Evolutionary conservation across 164 flowering plant genomes (phyloP).

Genomic region (Magnolia sinica): DNA sequence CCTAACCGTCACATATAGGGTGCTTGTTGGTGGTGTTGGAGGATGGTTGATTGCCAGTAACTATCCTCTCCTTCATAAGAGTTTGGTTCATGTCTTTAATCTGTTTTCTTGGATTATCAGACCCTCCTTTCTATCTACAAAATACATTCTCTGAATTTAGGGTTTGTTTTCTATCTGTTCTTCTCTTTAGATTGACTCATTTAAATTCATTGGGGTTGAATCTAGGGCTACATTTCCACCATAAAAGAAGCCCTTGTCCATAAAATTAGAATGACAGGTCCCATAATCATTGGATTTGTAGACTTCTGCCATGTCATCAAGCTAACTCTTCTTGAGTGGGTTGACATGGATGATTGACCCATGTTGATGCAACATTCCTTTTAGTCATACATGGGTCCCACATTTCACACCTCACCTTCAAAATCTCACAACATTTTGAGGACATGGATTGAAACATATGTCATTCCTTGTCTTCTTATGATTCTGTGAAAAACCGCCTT

Average conservation of each 20-base stretch:
- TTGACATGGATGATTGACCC: slow-evolving; percentile 43
- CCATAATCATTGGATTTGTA: slow-evolving; percentile 26
- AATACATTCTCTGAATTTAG: not conserved
- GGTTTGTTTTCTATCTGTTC: slow-evolving; percentile 10
- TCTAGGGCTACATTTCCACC: not conserved
- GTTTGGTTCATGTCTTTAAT: slow-evolving; percentile 2
- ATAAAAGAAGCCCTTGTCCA: not conserved
- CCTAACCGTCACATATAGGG: too few relatives aligned
- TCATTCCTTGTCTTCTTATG: slow-evolving; percentile 24
- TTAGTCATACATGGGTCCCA: slow-evolving; percentile 18
- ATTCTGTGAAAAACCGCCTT: not conserved
- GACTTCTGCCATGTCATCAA: slow-evolving; percentile 25
- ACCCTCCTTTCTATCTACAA: not conserved
- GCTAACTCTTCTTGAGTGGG: slow-evolving; percentile 16
- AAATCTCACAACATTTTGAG: slow-evolving; percentile 24
- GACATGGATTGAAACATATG: slow-evolving; percentile 23
- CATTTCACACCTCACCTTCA: not conserved
- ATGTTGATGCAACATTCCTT: slow-evolving; percentile 27
- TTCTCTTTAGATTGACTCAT: slow-evolving; percentile 9
- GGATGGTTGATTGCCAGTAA: not conserved
- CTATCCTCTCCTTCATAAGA: not conserved
- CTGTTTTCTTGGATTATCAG: not conserved
- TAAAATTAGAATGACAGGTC: not conserved
- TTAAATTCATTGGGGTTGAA: not conserved
- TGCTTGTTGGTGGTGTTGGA: too few relatives aligned